phyloP scores from a whole-genome alignment of 768 basidiomycete species.

The Podaxis sp. region DNA sequence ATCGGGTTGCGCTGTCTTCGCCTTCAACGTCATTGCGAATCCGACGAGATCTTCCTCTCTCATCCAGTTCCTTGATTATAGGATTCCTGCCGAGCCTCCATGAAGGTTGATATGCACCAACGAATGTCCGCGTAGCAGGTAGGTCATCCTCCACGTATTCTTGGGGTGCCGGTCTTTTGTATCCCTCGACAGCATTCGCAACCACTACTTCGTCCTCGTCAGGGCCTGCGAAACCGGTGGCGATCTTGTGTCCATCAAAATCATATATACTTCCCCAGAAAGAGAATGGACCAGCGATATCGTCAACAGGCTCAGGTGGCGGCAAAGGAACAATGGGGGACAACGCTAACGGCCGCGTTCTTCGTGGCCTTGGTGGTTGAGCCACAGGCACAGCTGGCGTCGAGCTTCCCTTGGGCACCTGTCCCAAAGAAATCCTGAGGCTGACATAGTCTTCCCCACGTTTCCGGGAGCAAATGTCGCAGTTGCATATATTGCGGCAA shows the following conservation, averaged over 20 bases:
- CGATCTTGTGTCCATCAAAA: slow-evolving; percentile 1
- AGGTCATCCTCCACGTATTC: not conserved
- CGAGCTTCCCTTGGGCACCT: not conserved
- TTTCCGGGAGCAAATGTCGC: slow-evolving; percentile 10
- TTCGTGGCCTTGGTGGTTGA: not conserved
- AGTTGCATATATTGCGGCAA: slow-evolving; percentile 11
- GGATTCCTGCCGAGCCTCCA: slow-evolving; percentile 16
- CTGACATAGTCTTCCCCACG: slow-evolving; percentile 13
- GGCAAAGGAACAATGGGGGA: not conserved
- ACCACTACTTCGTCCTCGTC: not conserved
- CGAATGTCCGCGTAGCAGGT: slow-evolving; percentile 11
- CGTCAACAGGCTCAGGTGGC: not conserved
- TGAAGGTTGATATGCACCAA: slow-evolving; percentile 15
- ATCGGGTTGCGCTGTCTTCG: not conserved
- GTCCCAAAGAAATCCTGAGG: not conserved
- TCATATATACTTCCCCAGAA: slow-evolving; percentile 12
- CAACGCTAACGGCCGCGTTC: not conserved
- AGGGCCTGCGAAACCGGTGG: not conserved
- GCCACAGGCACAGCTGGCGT: not conserved
- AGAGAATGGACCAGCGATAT: not conserved
- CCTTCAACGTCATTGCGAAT: not conserved
- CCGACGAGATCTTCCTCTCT: not conserved
- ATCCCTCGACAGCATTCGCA: slow-evolving; percentile 4
- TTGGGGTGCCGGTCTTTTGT: not conserved
- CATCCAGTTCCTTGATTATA: slow-evolving; percentile 11